Evolutionary conservation across 345 rosid species (phyloP).

Genomic region (Lenwebbia sp.): DNA sequence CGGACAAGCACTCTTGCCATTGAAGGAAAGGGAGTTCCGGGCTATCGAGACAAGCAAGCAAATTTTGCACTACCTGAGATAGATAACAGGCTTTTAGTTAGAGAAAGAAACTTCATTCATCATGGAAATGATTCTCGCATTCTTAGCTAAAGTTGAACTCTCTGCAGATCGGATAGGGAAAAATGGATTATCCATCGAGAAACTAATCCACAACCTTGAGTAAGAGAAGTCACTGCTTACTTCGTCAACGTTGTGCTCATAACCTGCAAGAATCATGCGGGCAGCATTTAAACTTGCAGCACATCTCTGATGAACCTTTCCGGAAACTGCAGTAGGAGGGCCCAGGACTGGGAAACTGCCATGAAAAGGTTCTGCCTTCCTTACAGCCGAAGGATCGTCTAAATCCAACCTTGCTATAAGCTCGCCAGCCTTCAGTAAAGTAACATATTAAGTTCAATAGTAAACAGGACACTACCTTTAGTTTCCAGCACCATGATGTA

Average conservation of each 20-base stretch:
- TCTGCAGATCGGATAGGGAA: background rate
- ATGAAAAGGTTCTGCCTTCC: constrained; percentile 95
- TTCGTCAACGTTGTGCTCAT: constrained; percentile 86
- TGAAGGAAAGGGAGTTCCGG: constrained; percentile 99
- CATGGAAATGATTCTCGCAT: background rate
- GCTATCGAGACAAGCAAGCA: constrained; percentile 85
- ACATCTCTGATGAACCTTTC: constrained; percentile 98
- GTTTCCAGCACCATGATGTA: constrained; percentile 10
- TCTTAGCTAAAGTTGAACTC: background rate
- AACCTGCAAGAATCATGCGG: constrained; percentile 97
- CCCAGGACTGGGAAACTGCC: constrained; percentile 85
- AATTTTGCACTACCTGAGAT: constrained; percentile 78
- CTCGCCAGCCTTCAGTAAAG: constrained; percentile 78
- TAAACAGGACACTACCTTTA: background rate
- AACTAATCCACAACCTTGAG: background rate
- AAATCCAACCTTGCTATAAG: constrained; percentile 93
- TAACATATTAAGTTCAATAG: constrained; percentile 1
- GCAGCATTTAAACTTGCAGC: constrained; percentile 91
- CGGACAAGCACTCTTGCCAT: constrained; percentile 97
- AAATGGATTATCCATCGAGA: background rate
- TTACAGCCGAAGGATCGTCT: constrained; percentile 98
- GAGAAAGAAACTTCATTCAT: background rate
- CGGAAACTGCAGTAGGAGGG: constrained; percentile 90
- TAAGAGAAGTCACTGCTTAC: constrained; percentile 24
- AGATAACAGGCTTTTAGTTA: constrained; percentile 5